Evolutionary conservation across 2,329 filamentous ascomycete species (phyloP).

Genomic region (Calonectria hawksworthii): DNA sequence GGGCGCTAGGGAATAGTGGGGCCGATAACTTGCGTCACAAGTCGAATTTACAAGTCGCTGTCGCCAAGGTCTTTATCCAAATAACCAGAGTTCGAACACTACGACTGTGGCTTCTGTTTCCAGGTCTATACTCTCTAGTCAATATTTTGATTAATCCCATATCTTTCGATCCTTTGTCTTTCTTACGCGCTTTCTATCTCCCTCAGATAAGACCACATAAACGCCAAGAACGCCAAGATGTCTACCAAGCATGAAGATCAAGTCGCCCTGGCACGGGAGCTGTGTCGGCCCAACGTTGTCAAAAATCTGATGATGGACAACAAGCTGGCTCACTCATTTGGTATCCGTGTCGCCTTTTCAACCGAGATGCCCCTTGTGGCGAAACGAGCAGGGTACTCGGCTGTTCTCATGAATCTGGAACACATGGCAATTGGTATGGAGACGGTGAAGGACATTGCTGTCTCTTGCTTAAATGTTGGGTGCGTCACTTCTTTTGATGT

Average conservation of each 20-base stretch:
- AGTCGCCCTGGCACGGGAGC: background rate
- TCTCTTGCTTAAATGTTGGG: background rate
- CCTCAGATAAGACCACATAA: no score
- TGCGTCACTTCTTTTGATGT: background rate
- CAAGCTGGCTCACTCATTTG: background rate
- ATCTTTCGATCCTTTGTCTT: background rate
- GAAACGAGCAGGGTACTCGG: background rate
- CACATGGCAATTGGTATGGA: slow-evolving; percentile 7
- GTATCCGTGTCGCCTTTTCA: background rate
- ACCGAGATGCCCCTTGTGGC: background rate
- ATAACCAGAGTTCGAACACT: background rate
- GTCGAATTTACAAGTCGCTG: background rate
- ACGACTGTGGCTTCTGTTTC: background rate
- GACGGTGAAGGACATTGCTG: background rate
- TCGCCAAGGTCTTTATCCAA: background rate
- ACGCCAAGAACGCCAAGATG: background rate
- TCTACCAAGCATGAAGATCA: background rate
- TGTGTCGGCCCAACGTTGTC: background rate
- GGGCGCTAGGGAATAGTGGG: background rate
- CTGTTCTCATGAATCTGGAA: background rate
- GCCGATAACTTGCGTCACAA: background rate
- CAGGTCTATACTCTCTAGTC: background rate
- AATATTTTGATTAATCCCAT: background rate
- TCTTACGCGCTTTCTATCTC: background rate
- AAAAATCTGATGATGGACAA: background rate